Evolutionary conservation across 2,329 filamentous ascomycete genomes (phyloP).

Genomic region (Aspergillus sp.): DNA sequence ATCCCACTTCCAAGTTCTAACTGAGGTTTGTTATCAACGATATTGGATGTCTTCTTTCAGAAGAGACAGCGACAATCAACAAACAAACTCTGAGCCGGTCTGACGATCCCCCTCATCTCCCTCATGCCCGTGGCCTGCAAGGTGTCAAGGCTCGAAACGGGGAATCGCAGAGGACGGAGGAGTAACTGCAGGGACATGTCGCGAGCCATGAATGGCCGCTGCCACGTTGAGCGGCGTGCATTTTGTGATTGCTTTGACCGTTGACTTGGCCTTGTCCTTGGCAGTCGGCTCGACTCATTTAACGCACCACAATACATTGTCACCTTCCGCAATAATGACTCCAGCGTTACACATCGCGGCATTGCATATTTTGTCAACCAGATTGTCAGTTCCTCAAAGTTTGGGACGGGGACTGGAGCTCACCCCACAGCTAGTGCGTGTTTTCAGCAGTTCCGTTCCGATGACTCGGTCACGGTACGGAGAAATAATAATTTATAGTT

Average conservation of each 20-base stretch:
- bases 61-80: background rate
- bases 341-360: too few relatives aligned
- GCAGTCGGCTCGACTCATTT: background rate
- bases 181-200: background rate
- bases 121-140: background rate
- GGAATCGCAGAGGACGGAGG: background rate
- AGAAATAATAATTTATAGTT: background rate
- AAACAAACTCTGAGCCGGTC: background rate
- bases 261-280: background rate
- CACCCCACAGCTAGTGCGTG: background rate
- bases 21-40: too few relatives aligned
- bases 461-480: background rate
- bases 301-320: too few relatives aligned
- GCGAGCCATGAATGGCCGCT: background rate
- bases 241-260: background rate
- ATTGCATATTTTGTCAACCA: background rate
- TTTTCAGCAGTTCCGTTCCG: background rate
- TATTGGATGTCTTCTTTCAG: too few relatives aligned
- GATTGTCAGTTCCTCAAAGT: background rate
- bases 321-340: too few relatives aligned
- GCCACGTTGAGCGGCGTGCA: background rate
- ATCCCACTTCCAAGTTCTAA: too few relatives aligned
- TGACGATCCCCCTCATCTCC: slow-evolving; percentile 1
- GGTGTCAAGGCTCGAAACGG: background rate
- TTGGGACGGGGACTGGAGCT: background rate